Evolutionary conservation across 2,329 filamentous ascomycete species (phyloP), one percentile per base, ranked within the genome.

Genomic region (Sporothrix brasiliensis): DNA sequence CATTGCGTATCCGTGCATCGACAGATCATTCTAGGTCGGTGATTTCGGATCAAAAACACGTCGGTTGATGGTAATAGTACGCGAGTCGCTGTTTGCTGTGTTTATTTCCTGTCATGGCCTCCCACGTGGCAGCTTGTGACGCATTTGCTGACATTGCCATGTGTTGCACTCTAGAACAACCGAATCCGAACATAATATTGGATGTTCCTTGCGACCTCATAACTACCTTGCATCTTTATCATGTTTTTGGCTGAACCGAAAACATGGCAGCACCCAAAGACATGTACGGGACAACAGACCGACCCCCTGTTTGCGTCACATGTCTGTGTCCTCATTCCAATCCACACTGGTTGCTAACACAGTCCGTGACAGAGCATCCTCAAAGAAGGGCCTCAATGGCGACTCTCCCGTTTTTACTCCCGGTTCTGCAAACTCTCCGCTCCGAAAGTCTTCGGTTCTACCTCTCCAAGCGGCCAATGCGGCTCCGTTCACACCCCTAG

Each of bases 391-490:
- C 39, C 85, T 99, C 75, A 99, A 97, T 79, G 95, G 97, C 77
- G 95, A 98, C 77, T 98, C 95, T 10, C 94, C 95, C 14, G 92
- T 94, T 63, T 99, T 99, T 79, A 97, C 93, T 0, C 94, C 94
- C 6, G 83, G 87, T 16, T 82, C 79, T 71, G 75, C 84, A 56
- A 76, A 74, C 16, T 71, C 74, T 4, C 71, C 72, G 14, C 69
- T 73, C 16, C 70, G 67, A 27, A 93, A 93, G 80, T 91, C 91
- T 76, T 86, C 90, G 11, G 90, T 90, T 10, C 93, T 98, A 74
- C 95, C 94, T 9, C 92, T 93, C 1, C 93, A 96, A 80, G 91
- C 92, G 69, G 94, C 91, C n/a, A 95, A 87, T 78, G 95, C 94
- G 27, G 91, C 93, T 24, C 89, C 92, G 4, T 96, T 96, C 76